Evolutionary conservation across 306 rosid genomes (phyloP).

Genomic region (Calophaca sinica): DNA sequence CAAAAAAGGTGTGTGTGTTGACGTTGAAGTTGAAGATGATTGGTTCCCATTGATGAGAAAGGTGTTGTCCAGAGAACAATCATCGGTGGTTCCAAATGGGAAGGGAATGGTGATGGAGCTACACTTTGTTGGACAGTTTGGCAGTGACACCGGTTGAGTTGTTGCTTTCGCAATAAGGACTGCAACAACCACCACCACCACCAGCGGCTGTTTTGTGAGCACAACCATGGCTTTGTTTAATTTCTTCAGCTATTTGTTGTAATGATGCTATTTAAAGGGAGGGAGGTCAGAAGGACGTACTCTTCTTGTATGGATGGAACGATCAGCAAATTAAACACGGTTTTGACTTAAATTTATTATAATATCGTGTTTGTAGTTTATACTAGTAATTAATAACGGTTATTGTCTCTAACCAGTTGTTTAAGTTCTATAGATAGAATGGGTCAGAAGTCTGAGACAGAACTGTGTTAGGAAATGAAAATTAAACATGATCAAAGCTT

Average conservation of each 20-base stretch:
- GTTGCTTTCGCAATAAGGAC: conserved; percentile 1
- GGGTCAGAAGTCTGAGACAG: too few relatives aligned
- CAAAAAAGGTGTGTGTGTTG: not conserved
- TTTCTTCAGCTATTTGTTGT: not conserved
- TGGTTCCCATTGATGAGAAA: conserved; percentile 38
- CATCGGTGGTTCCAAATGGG: conserved; percentile 44
- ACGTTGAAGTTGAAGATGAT: not conserved
- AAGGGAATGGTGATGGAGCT: conserved; percentile 33
- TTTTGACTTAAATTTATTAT: too few relatives aligned
- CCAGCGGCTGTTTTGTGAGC: not conserved
- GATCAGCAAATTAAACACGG: too few relatives aligned
- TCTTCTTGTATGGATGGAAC: not conserved
- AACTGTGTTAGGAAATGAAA: too few relatives aligned
- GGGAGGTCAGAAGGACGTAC: too few relatives aligned
- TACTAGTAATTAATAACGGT: too few relatives aligned
- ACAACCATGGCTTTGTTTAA: not conserved
- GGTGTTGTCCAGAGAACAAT: conserved; percentile 35
- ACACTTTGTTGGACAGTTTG: conserved; percentile 19
- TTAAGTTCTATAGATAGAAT: too few relatives aligned
- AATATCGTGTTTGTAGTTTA: too few relatives aligned
- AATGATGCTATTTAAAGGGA: not conserved
- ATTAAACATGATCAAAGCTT: too few relatives aligned
- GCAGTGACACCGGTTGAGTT: not conserved
- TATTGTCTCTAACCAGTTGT: too few relatives aligned
- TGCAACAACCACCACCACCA: not conserved